Evolutionary conservation across 768 basidiomycete species (phyloP).

Genomic region (Podaxis sp.): DNA sequence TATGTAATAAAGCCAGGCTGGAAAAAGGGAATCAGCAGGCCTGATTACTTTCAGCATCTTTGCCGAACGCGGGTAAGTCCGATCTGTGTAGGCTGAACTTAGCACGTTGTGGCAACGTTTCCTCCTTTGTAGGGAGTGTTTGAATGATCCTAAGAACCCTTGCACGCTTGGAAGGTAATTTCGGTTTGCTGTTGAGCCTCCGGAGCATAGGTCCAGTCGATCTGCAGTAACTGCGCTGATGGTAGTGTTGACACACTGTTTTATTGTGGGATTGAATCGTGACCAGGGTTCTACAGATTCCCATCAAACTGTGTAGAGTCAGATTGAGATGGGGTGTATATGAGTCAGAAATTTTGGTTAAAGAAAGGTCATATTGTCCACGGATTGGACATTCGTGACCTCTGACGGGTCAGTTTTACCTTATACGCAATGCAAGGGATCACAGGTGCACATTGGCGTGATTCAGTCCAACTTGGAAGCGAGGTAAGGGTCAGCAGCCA

Average conservation of each 20-base stretch:
- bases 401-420: constrained; percentile 15
- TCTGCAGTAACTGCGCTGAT: not conserved
- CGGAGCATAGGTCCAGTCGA: not conserved
- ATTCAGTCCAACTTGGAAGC: not conserved
- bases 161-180: constrained; percentile 32
- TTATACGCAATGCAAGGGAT: constrained; percentile 18
- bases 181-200: constrained; percentile 10
- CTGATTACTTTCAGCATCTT: constrained; percentile 40
- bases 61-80: constrained; percentile 47
- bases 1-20: constrained; percentile 52
- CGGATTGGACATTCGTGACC: not conserved
- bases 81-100: constrained; percentile 36
- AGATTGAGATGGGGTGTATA: constrained; percentile 6
- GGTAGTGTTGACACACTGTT: not conserved
- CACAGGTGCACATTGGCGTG: constrained; percentile 13
- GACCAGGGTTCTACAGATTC: not conserved
- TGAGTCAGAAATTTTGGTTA: constrained; percentile 10
- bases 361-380: not conserved
- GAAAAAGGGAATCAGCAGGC: constrained; percentile 46
- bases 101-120: constrained; percentile 45
- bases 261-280: not conserved
- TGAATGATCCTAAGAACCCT: constrained; percentile 25
- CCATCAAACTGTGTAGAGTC: not conserved
- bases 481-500: not conserved
- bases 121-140: constrained; percentile 31